Percentiles rank a stretch among this genome's conserved stretches.
Conservation (phyloP, 176 grass and related monocot species). For the Eremochloa ophiuroides region DNA sequence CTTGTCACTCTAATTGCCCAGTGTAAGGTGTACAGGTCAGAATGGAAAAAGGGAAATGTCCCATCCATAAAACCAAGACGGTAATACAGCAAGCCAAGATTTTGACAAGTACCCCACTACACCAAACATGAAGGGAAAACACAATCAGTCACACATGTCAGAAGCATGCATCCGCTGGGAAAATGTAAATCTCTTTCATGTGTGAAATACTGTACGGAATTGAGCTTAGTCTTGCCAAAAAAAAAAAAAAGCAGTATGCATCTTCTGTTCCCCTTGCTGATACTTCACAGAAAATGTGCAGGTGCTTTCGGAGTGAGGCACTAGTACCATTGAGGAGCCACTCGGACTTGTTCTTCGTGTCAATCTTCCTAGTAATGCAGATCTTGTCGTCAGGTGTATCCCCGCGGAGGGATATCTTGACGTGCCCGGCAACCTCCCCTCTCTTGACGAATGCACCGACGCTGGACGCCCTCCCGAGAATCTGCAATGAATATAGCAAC, state of each 20-base stretch:
- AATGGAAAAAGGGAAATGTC: neutral
- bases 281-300: neutral
- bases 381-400: slow-evolving; percentile 40
- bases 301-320: neutral
- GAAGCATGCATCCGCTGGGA: neutral
- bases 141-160: neutral
- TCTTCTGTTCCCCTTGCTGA: neutral
- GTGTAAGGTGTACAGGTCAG: neutral
- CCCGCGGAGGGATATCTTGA: slow-evolving; percentile 76
- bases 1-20: neutral
- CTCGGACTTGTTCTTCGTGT: slow-evolving; percentile 78
- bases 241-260: neutral
- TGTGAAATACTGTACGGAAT: neutral
- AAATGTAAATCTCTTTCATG: neutral
- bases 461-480: slow-evolving; percentile 84
- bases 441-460: slow-evolving; percentile 78
- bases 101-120: neutral
- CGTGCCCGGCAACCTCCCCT: slow-evolving; percentile 70
- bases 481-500: slow-evolving; percentile 16
- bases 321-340: slow-evolving; percentile 74
- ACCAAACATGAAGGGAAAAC: neutral
- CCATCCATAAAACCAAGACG: neutral
- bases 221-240: neutral
- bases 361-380: slow-evolving; percentile 74
- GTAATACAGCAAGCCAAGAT: neutral